Conservation (phyloP, 2,329 filamentous ascomycete species). For the Exophiala sp. region DNA sequence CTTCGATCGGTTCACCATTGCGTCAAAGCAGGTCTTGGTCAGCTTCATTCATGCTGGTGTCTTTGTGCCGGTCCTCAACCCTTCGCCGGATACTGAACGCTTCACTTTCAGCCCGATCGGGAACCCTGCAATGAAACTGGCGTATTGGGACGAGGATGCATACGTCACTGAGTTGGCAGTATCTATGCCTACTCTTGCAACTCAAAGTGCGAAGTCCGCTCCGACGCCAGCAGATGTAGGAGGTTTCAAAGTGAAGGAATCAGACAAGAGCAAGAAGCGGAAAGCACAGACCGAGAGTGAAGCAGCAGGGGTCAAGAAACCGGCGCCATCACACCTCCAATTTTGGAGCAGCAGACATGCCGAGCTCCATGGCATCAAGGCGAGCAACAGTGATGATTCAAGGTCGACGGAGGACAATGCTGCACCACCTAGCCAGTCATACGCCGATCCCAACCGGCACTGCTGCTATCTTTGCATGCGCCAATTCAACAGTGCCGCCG, state of each 20-base stretch:
- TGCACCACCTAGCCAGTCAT: constrained; percentile 52
- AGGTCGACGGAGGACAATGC: constrained; percentile 35
- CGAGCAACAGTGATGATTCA: constrained; percentile 21
- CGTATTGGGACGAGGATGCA: constrained; percentile 72
- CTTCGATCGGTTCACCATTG: constrained; percentile 73
- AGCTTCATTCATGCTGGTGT: constrained; percentile 81
- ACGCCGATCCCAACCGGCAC: constrained; percentile 55
- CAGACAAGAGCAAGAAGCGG: constrained; percentile 37
- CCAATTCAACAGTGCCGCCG: constrained; percentile 53
- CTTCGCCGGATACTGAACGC: constrained; percentile 54
- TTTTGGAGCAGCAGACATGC: constrained; percentile 70
- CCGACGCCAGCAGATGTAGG: constrained; percentile 22
- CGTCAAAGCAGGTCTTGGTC: constrained; percentile 66
- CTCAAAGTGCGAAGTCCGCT: constrained; percentile 7
- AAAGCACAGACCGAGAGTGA: constrained; percentile 40
- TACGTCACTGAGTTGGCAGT: constrained; percentile 66
- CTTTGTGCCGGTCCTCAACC: constrained; percentile 69
- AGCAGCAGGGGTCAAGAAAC: constrained; percentile 43
- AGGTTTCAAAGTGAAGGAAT: constrained; percentile 29
- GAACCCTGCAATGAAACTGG: constrained; percentile 64
- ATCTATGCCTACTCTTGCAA: constrained; percentile 39
- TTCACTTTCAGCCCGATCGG: constrained; percentile 69
- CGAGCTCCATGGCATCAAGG: constrained; percentile 57
- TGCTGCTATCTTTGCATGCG: constrained; percentile 63
- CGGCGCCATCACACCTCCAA: constrained; percentile 63